These are phyloP conservation scores for Artemisia princeps DNA, from an alignment of 140 eudicot species.

Conservation along the genomic window DNA sequence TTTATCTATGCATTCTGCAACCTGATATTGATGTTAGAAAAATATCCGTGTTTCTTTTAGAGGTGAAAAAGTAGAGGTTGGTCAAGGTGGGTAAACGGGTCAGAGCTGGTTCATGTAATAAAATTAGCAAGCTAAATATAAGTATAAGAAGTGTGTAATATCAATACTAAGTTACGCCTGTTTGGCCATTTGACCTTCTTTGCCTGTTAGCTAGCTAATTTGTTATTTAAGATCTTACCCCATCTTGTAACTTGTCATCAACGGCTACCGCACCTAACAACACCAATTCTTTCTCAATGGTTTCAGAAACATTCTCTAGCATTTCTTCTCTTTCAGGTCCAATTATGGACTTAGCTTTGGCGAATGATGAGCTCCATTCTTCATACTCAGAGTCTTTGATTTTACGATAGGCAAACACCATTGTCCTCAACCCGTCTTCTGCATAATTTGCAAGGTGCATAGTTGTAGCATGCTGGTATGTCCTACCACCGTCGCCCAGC, in stretches of 20 bases:
- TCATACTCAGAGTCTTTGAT: slow-evolving; percentile 35
- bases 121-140: background rate
- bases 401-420: slow-evolving; percentile 45
- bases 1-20: slow-evolving; percentile 59
- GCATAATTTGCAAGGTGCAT: slow-evolving; percentile 49
- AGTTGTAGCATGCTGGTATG: slow-evolving; percentile 51
- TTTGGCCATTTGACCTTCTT: background rate
- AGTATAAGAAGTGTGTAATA: background rate
- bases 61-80: background rate
- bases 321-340: slow-evolving; percentile 47
- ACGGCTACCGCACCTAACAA: slow-evolving; percentile 55
- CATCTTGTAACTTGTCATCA: slow-evolving; percentile 52
- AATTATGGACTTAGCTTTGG: slow-evolving; percentile 43
- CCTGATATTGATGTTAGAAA: slow-evolving; percentile 30
- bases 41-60: background rate
- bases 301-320: slow-evolving; percentile 38
- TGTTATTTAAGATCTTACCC: slow-evolving; percentile 28
- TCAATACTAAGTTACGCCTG: background rate
- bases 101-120: background rate
- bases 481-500: slow-evolving; percentile 49
- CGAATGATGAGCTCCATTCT: slow-evolving; percentile 38
- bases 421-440: slow-evolving; percentile 52
- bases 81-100: background rate
- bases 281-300: slow-evolving; percentile 46
- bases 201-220: background rate